Conservation (phyloP, 2,329 filamentous ascomycete genomes). For the Macrophomina tecta region DNA sequence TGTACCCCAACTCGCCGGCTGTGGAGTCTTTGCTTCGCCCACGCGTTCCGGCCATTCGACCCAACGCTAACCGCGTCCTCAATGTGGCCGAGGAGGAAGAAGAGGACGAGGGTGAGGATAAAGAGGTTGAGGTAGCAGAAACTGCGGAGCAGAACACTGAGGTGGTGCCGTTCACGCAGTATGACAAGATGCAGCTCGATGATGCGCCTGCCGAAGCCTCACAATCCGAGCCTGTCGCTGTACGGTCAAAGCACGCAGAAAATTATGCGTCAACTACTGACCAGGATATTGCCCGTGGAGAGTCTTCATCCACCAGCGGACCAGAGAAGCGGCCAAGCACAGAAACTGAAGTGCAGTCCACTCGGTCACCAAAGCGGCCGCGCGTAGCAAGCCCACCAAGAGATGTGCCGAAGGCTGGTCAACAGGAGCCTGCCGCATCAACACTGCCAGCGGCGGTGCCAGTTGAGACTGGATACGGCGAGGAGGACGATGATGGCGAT, state of each 20-base stretch:
- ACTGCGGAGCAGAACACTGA: slow-evolving; percentile 28
- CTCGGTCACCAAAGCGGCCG: slow-evolving; percentile 19
- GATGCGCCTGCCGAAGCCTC: too few species aligned
- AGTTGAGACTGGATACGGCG: not conserved
- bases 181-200: slow-evolving; percentile 22
- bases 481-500: slow-evolving; percentile 24
- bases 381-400: slow-evolving; percentile 13
- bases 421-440: not conserved
- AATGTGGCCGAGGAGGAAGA: slow-evolving; percentile 30
- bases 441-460: not conserved
- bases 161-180: not conserved
- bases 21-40: slow-evolving; percentile 73
- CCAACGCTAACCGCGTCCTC: slow-evolving; percentile 30
- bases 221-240: not conserved
- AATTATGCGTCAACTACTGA: not conserved
- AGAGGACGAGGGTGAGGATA: slow-evolving; percentile 34
- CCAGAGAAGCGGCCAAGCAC: slow-evolving; percentile 22
- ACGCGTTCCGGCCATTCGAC: slow-evolving; percentile 51
- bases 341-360: not conserved
- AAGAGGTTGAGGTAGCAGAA: slow-evolving; percentile 31
- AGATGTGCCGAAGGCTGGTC: not conserved
- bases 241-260: not conserved
- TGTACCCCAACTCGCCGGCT: slow-evolving; percentile 66
- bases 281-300: not conserved
- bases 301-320: not conserved